Evolutionary conservation across 176 grass and related monocot species (phyloP), one percentile per base, ranked within the genome.

Genomic region (Elaeis guineensis): DNA sequence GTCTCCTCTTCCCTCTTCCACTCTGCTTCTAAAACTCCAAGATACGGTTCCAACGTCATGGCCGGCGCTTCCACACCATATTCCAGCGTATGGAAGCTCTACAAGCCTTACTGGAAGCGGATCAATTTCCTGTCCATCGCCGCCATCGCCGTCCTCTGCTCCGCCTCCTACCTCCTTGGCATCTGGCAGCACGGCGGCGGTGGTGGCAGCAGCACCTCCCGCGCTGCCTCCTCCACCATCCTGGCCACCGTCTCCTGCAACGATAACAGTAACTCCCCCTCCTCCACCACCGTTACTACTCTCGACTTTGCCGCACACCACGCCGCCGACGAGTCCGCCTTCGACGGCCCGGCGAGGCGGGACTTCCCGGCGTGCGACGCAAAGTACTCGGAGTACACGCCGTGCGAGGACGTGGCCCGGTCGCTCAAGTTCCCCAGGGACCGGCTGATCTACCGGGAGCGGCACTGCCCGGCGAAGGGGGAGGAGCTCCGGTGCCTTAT

Each of bases 341-440:
- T 35, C 3, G 59, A 58, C 26, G 21, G 61, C 18, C 64, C 72
- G 2, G 49, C 69, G 7, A 74, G 5, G 3, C 76, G 69, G 21
- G 17, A 12, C 25, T 89, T 85, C 60, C 72, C 75, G 17, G 39
- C 70, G 0, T 97, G 92, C 75, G 66, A 78, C 32, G 61, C 74
- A 57, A 80, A 80, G 72, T 85, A 78, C 75, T 85, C 84, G 6
- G 93, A 97, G 79, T 85, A 97, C 81, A 97, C 93, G 12, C 93
- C 93, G 17, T 97, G 87, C 66, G 87, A 97, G 76, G 93, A 91
- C 76, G 75, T 80, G 35, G 76, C 82, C 24, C 80, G 87, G 14
- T 88, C 93, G 17, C 67, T 97, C 26, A 74, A 76, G 17, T 97
- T 92, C 67, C 44, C 69, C 17, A 72, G 93, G 12, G 84, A 97